Percentiles rank a stretch among this genome's conserved stretches.
Conservation (phyloP, 2,329 filamentous ascomycete species). For the Fusarium continuum region DNA sequence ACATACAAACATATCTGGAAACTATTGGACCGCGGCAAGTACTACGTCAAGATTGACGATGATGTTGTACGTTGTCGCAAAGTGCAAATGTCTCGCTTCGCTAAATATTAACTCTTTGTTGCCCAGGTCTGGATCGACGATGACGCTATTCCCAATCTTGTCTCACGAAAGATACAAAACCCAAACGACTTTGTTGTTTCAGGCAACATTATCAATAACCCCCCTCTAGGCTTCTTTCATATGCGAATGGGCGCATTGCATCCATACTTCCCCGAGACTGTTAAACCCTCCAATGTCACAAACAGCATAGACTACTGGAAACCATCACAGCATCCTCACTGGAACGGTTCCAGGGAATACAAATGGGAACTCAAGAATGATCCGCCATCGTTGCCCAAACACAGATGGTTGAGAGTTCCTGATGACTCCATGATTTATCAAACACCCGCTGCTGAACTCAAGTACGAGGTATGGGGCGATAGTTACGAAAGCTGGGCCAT, state of each 20-base stretch:
- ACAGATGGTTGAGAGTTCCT: slow-evolving; percentile 26
- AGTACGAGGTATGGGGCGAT: slow-evolving; percentile 24
- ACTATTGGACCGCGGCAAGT: slow-evolving; percentile 30
- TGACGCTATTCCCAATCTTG: slow-evolving; percentile 24
- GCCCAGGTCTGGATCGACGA: slow-evolving; percentile 33
- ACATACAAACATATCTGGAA: slow-evolving; percentile 32
- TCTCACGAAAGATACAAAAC: slow-evolving; percentile 21
- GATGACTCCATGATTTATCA: slow-evolving; percentile 17
- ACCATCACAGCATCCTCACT: slow-evolving; percentile 17
- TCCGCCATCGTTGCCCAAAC: not conserved
- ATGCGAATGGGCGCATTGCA: slow-evolving; percentile 32
- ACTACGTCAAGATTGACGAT: slow-evolving; percentile 39
- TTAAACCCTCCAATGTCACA: not conserved
- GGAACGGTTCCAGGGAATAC: slow-evolving; percentile 17
- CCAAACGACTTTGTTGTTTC: slow-evolving; percentile 29
- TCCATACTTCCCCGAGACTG: slow-evolving; percentile 26
- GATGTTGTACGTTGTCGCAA: slow-evolving; percentile 9
- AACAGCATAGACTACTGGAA: slow-evolving; percentile 25
- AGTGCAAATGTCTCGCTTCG: not conserved
- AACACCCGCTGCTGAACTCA: slow-evolving; percentile 21
- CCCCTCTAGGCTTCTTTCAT: slow-evolving; percentile 33
- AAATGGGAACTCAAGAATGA: slow-evolving; percentile 13
- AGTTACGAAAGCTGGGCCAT: slow-evolving; percentile 34
- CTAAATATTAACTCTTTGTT: not conserved
- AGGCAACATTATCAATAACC: slow-evolving; percentile 35